A percentile compares a stretch with the other conserved stretches of the same genome.
These are phyloP conservation scores for Monilinia fructicola DNA, from an alignment of 2,329 filamentous ascomycete species.

Conservation along the genomic window DNA sequence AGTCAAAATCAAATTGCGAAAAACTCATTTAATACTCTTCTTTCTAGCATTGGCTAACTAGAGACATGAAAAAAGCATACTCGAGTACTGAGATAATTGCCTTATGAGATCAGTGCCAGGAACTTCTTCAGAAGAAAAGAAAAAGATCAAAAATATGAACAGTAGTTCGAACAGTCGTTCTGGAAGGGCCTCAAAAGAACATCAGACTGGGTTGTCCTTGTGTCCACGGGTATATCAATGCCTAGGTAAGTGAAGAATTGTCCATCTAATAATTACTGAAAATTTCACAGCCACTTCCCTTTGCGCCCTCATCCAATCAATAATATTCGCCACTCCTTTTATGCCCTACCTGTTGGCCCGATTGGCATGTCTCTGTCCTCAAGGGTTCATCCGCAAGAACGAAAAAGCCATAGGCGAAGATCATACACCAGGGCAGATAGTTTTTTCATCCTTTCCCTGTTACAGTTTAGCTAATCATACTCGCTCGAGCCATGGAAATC, in stretches of 20 bases:
- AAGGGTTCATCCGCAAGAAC: not conserved
- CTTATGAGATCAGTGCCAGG: too few relatives aligned
- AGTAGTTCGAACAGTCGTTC: too few relatives aligned
- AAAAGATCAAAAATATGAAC: not conserved
- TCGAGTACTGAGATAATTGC: too few relatives aligned
- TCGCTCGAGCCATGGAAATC: constrained; percentile 21
- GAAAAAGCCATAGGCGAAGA: constrained; percentile 1
- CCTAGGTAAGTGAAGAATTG: not conserved
- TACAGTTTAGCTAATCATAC: constrained; percentile 4
- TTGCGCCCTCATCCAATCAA: constrained; percentile 4
- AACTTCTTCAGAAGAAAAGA: not conserved
- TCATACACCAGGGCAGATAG: not conserved
- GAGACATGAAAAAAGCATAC: not conserved
- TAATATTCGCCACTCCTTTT: constrained; percentile 14
- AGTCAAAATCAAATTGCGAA: not conserved
- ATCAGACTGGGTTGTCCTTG: not conserved
- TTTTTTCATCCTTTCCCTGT: not conserved
- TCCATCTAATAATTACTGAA: not conserved
- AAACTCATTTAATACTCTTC: not conserved
- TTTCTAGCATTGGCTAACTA: not conserved
- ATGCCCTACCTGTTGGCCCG: not conserved
- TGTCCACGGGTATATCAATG: not conserved
- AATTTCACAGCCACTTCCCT: constrained; percentile 1
- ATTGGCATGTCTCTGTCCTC: not conserved
- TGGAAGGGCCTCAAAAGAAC: not conserved